Evolutionary conservation across 1,284 basidiomycete species (phyloP).

Genomic region (Puccinia novopanici): DNA sequence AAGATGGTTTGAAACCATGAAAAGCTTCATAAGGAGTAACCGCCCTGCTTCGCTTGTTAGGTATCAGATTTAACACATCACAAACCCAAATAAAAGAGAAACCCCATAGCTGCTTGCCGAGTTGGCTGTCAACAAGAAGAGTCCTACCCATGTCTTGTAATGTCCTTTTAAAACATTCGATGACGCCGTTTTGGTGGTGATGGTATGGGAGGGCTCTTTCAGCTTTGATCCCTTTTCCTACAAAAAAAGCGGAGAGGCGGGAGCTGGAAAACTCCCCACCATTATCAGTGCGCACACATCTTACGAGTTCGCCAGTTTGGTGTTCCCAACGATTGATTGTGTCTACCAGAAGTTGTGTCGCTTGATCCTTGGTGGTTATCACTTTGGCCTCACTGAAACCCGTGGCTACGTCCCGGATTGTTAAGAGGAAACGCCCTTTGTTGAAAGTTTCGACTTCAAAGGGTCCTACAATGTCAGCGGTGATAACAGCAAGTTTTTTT

Average conservation of each 20-base stretch:
- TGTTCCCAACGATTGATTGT: background rate
- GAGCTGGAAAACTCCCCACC: too few relatives aligned
- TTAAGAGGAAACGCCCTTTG: background rate
- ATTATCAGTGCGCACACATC: too few relatives aligned
- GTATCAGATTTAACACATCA: background rate
- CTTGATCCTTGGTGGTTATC: background rate
- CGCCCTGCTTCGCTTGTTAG: background rate
- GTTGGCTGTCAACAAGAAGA: too few relatives aligned
- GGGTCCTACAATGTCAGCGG: background rate
- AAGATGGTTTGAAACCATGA: too few relatives aligned
- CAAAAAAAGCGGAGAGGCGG: too few relatives aligned
- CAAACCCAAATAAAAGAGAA: too few relatives aligned
- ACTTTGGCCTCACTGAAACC: too few relatives aligned
- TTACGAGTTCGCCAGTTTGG: too few relatives aligned
- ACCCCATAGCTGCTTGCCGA: too few relatives aligned
- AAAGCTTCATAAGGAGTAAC: too few relatives aligned
- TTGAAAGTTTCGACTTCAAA: background rate
- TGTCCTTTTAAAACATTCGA: background rate
- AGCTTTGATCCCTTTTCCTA: background rate
- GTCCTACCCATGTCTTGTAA: too few relatives aligned
- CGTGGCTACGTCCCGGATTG: too few relatives aligned
- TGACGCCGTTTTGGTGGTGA: background rate
- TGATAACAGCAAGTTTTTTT: background rate
- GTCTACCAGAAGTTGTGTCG: background rate
- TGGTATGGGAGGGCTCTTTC: background rate